Evolutionary conservation across 345 rosid species (phyloP).

Genomic region (Rhodomyrtus tomentosa): DNA sequence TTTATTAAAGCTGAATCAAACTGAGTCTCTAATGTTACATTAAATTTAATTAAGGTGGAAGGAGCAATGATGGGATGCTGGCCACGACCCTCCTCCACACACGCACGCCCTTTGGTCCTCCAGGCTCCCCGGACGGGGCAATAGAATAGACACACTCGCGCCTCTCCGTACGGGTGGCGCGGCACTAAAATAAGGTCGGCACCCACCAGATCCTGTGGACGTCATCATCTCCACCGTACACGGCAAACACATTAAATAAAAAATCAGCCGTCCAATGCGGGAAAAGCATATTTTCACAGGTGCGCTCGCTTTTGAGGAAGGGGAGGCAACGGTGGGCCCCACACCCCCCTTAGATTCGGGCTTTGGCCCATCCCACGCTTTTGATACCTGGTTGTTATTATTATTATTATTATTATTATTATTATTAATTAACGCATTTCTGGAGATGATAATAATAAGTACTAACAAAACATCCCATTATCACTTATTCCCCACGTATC

Average conservation of each 20-base stretch:
- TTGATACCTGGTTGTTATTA: neutral
- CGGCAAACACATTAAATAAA: accelerated
- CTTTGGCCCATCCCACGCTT: neutral
- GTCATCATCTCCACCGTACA: neutral
- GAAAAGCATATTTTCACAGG: neutral
- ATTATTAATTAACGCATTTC: neutral
- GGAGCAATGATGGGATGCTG: neutral
- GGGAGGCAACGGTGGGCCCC: neutral
- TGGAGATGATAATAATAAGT: neutral
- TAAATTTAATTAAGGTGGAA: too few species aligned
- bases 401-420: too few species aligned
- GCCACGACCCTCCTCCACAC: too few species aligned
- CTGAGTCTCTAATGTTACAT: too few species aligned
- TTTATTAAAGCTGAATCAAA: too few species aligned
- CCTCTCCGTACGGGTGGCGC: neutral
- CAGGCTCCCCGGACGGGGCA: neutral
- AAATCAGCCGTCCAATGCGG: neutral
- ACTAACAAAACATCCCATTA: too few species aligned
- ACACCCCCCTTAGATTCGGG: neutral
- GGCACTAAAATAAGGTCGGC: neutral
- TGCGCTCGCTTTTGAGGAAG: neutral
- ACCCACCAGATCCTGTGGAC: neutral
- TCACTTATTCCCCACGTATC: too few species aligned
- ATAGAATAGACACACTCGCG: neutral
- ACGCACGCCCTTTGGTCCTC: too few species aligned